phyloP scores from a whole-genome alignment of 2,329 filamentous ascomycete genomes.

The Nemania abortiva region DNA sequence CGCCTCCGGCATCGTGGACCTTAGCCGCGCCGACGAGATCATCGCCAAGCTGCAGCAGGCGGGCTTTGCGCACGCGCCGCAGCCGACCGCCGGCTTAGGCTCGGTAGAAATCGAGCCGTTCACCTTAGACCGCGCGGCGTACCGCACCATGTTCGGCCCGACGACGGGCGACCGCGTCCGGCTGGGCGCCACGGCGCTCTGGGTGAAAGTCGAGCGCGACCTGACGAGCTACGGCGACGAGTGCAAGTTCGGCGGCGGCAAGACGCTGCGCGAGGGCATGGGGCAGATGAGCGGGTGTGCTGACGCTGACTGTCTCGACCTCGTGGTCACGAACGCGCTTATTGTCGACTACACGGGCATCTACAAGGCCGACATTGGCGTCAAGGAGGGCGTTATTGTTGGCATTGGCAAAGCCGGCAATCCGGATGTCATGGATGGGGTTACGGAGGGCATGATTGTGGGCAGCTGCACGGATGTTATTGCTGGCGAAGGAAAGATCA shows the following conservation, averaged over 20 bases:
- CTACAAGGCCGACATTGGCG: constrained; percentile 95
- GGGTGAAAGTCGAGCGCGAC: constrained; percentile 91
- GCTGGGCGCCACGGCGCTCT: constrained; percentile 86
- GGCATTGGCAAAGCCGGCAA: constrained; percentile 96
- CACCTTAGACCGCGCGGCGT: constrained; percentile 81
- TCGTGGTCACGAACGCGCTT: constrained; percentile 89
- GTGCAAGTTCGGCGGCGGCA: constrained; percentile 94
- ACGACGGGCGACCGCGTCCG: constrained; percentile 89
- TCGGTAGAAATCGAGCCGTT: constrained; percentile 65
- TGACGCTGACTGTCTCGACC: constrained; percentile 80
- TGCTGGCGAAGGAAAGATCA: constrained; percentile 88
- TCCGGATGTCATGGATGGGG: constrained; percentile 95
- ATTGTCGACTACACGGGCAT: constrained; percentile 93
- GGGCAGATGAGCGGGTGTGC: constrained; percentile 85
- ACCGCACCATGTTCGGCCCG: constrained; percentile 91
- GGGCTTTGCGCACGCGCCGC: constrained; percentile 82
- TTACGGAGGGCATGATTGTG: constrained; percentile 81
- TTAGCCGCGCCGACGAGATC: constrained; percentile 73
- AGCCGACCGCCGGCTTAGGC: constrained; percentile 66
- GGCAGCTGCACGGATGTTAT: constrained; percentile 93
- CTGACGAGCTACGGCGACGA: constrained; percentile 89
- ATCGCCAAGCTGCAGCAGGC: constrained; percentile 74
- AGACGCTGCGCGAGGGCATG: constrained; percentile 95
- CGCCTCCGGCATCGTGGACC: constrained; percentile 78
- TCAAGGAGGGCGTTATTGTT: constrained; percentile 87